Evolutionary conservation across 306 rosid species (phyloP).

Genomic region (Senna siamea): DNA sequence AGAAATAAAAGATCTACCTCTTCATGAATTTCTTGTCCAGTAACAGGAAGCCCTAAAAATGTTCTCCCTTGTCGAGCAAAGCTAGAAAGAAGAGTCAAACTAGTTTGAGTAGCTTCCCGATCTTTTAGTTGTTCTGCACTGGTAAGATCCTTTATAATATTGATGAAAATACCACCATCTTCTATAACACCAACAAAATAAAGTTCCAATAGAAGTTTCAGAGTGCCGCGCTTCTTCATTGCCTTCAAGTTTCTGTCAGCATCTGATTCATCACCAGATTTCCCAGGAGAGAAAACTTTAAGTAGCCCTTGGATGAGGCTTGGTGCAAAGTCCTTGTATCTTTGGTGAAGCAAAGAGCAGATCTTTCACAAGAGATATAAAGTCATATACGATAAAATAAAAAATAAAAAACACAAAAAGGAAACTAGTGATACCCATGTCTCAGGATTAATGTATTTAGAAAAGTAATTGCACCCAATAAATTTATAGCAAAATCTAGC

Average conservation of each 20-base stretch:
- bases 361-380: conserved; percentile 52
- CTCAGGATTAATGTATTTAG: conserved; percentile 32
- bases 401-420: too few species aligned
- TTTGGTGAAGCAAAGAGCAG: conserved; percentile 98
- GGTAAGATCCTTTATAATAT: conserved; percentile 88
- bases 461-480: conserved; percentile 19
- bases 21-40: conserved; percentile 83
- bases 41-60: conserved; percentile 74
- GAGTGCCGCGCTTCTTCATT: conserved; percentile 93
- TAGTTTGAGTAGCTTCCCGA: conserved; percentile 88
- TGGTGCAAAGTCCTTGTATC: conserved; percentile 95
- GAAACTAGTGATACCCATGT: conserved; percentile 2
- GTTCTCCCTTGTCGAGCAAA: conserved; percentile 98
- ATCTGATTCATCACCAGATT: conserved; percentile 81
- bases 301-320: conserved; percentile 90
- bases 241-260: conserved; percentile 87
- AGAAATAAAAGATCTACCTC: conserved; percentile 61
- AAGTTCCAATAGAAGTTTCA: conserved; percentile 90
- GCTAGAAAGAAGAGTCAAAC: conserved; percentile 98
- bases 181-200: conserved; percentile 95
- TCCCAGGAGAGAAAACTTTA: conserved; percentile 90
- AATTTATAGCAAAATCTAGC: conserved; percentile 11
- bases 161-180: conserved; percentile 77
- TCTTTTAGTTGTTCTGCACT: conserved; percentile 87
- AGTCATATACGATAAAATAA: conserved; percentile 27